Evolutionary conservation across 345 rosid genomes (phyloP).

Genomic region (Citrus cavaleriei): DNA sequence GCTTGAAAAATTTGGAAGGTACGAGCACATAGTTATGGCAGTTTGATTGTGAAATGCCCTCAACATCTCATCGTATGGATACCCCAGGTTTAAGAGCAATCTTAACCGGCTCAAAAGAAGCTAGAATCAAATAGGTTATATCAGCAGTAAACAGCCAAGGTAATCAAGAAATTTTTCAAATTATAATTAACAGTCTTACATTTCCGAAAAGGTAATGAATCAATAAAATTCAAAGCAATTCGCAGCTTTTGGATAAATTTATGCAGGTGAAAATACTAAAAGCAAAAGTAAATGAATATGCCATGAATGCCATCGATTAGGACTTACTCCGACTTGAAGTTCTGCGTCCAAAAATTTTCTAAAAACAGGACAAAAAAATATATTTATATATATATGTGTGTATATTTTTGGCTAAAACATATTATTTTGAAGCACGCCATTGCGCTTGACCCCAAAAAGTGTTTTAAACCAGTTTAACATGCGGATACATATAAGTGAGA

Average conservation of each 20-base stretch:
- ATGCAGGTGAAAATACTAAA: not conserved
- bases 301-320: not conserved
- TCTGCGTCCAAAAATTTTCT: not conserved
- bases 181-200: not conserved
- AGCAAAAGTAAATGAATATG: not conserved
- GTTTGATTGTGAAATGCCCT: constrained; percentile 83
- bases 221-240: not conserved
- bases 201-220: not conserved
- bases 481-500: no score
- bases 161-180: not conserved
- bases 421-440: not conserved
- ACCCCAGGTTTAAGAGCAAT: constrained; percentile 76
- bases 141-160: constrained; percentile 50
- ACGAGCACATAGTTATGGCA: constrained; percentile 67
- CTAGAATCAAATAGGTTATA: constrained; percentile 28
- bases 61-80: constrained; percentile 81
- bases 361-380: not conserved
- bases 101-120: constrained; percentile 69
- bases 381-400: not conserved
- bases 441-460: not conserved
- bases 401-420: no score
- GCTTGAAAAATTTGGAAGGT: constrained; percentile 51
- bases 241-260: not conserved
- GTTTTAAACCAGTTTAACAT: not conserved
- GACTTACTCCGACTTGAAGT: not conserved